Base-by-base conservation (phyloP, 352 stramenopile genomes). In the Phytopythium oedochilum region DNA sequence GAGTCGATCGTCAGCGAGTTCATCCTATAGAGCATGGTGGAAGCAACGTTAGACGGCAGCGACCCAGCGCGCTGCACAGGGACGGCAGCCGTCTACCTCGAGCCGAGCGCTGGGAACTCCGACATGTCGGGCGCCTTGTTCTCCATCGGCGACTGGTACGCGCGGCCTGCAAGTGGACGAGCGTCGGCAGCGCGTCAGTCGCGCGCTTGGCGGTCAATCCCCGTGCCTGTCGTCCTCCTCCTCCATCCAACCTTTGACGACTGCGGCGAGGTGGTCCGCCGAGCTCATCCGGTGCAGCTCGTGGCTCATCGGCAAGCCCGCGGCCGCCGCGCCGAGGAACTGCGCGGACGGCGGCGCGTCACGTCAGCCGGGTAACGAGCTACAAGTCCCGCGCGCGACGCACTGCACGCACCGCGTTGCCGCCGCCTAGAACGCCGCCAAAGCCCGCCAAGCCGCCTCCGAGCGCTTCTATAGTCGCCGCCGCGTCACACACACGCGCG, bases 121-220 rank as follows among this genome's bases (percentile, higher is more conserved):
- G 83, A 92, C 78, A 94, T 89, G 61, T 94, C 83, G 2, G 83
- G 83, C 3, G 78, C 73, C 53, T 89, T 91, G 57, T 76, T 87
- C 46, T 91, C 81, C 4, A 59, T 52, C 23, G 68, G 61, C 44
- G 79, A 17, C 34, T 76, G 78, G 28, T 88, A 82, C 57, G 51
- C 73, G 25, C 77, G 71, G 54, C 73, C 81, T 88, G 46, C 7
- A 63, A 49, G 40, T 11, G 20, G 17, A 23, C 14, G 10, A 9
- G 38, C 14, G 22, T 57, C 34, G 42, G 38, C 29, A 15, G 15
- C 42, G 46, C 22, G 34, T 28, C 45, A 12, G 14, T 26, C 38
- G n/a, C 10, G 3, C 20, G 31, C 42, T 5, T 35, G 14, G 8
- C n/a, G n/a, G n/a, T n/a, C n/a, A n/a, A n/a, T n/a, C n/a, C n/a